Evolutionary conservation across 2,329 filamentous ascomycete species (phyloP).

Genomic region (Talaromyces islandicus): DNA sequence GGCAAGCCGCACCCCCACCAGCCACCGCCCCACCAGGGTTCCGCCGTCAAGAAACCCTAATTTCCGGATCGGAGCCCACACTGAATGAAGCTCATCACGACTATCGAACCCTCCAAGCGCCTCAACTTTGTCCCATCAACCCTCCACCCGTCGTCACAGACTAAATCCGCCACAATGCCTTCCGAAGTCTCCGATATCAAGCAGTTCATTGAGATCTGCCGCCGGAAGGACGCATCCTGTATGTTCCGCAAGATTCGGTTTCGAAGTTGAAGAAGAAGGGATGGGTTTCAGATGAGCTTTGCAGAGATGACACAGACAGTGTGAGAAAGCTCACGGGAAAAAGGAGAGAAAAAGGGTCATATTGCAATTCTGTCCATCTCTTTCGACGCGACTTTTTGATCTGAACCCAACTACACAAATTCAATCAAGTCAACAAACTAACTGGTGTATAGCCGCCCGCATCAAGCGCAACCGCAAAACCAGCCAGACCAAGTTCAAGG

Average conservation of each 20-base stretch:
- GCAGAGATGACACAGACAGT: background rate
- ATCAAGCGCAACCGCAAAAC: constrained; percentile 94
- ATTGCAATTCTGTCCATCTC: constrained; percentile 12
- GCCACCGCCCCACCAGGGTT: constrained; percentile 13
- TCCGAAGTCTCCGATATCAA: constrained; percentile 98
- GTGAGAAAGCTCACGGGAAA: no score
- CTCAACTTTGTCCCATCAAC: background rate
- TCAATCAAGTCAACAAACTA: background rate
- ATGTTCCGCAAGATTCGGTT: constrained; percentile 45
- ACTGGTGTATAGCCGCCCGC: constrained; percentile 61
- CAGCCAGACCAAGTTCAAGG: constrained; percentile 99
- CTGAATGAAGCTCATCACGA: constrained; percentile 1
- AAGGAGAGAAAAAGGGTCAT: background rate
- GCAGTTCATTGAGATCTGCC: constrained; percentile 99
- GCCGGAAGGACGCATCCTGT: constrained; percentile 99
- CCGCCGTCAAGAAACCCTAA: constrained; percentile 17
- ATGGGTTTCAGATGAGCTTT: background rate
- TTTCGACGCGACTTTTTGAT: background rate
- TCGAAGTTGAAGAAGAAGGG: background rate
- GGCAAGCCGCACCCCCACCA: background rate
- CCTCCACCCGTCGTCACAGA: constrained; percentile 10
- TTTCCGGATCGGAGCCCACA: constrained; percentile 16
- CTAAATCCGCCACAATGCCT: constrained; percentile 74
- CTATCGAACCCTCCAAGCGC: background rate
- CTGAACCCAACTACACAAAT: background rate